A percentile compares a stretch with the other conserved stretches of the same genome.
phyloP scores from a whole-genome alignment of 164 flowering plant species.

The Berberis vulgaris region DNA sequence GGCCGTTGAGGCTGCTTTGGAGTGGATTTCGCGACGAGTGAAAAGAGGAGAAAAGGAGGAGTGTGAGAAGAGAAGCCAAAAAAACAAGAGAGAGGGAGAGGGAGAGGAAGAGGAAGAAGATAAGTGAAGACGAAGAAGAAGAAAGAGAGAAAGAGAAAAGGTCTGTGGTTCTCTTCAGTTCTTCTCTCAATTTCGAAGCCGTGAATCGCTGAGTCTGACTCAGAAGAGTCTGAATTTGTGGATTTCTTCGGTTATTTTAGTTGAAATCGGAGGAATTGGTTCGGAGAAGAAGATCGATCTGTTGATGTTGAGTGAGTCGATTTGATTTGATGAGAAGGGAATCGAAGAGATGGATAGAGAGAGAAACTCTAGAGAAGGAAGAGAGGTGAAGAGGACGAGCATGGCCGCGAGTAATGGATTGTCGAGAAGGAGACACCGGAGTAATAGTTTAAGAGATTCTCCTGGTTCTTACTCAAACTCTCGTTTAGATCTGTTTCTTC shows the following conservation, averaged over 20 bases:
- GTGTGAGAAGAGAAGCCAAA: background rate
- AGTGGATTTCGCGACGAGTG: conserved; percentile 1
- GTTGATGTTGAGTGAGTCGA: background rate
- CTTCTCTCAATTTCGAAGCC: background rate
- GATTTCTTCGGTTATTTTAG: background rate
- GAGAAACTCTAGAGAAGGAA: background rate
- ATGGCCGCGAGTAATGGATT: conserved; percentile 59
- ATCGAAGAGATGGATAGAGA: conserved; percentile 57
- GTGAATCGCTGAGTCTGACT: background rate
- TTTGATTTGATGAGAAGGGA: background rate
- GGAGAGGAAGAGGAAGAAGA: background rate
- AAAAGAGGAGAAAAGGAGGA: background rate
- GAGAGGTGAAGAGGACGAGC: conserved; percentile 62
- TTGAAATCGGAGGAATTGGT: background rate
- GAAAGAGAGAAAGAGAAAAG: background rate
- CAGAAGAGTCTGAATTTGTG: background rate
- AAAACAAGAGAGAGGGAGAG: background rate
- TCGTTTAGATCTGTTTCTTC: conserved; percentile 1
- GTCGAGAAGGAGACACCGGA: conserved; percentile 62
- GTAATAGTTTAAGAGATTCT: conserved; percentile 66
- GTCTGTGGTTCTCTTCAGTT: background rate
- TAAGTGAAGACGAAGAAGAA: background rate
- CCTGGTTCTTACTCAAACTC: conserved; percentile 62
- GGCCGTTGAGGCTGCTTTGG: conserved; percentile 2
- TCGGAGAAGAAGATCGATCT: background rate